Evolutionary conservation across 1,139 yeast genomes (phyloP), one percentile per base, ranked within the genome.

Genomic region (Protomyces arabidopsidicola): DNA sequence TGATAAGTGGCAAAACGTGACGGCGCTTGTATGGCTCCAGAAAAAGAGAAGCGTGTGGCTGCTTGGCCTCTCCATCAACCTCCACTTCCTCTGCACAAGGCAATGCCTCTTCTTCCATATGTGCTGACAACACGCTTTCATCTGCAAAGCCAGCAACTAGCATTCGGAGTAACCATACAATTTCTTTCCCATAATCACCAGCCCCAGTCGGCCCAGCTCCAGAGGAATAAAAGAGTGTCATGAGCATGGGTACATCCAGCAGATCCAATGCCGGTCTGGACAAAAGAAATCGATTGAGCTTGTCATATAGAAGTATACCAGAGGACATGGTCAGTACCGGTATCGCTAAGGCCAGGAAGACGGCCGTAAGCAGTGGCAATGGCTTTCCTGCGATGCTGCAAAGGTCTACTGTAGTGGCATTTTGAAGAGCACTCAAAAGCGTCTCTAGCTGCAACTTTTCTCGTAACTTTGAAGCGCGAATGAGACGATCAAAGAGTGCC

Each of bases 231-330:
- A 64, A 55, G 36, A 65, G 42, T 34, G 45, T 58, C 55, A 57
- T 42, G 42, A 60, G 60, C 59, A 65, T 64, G 16, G 67, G 67
- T 31, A 65, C 53, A 53, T 65, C 67, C 39, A 42, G 27, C 27
- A 65, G 42, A 48, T 65, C 67, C 18, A 65, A 39, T 16, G 45
- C 57, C 36, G 67, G 60, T 9, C 67, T 53, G 27, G 65, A 65
- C 39, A 65, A 48, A n/a, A 56, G 53, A 45, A 65, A 65, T 14
- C 63, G 64, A 42, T 65, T 64, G 36, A 65, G 35, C 48, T 62
- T 60, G 24, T 59, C 67, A 51, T 60, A 65, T 18, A 65, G 36
- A 24, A 36, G 56, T 24, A 66, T 67, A 3, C 63, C 39, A 1
- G 67, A 65, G n/a, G 35, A 31, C 62, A 63, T 54, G 38, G 55